Evolutionary conservation across 371 early-diverging fungal species (phyloP).

Genomic region (Rhizomucor miehei): DNA sequence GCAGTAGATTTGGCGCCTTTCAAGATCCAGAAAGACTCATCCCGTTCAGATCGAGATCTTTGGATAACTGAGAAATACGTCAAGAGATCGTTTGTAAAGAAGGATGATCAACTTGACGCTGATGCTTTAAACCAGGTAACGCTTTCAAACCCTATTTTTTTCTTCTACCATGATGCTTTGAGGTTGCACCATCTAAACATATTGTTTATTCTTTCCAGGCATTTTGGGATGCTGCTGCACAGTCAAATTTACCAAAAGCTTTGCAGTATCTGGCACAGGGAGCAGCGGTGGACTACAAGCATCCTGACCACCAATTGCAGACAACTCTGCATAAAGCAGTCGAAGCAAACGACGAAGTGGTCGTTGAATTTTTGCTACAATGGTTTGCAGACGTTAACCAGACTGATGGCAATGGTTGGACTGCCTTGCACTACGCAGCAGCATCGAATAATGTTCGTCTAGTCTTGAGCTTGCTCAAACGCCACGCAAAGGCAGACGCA

Average conservation of each 20-base stretch:
- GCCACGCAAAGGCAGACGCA: conserved; percentile 67
- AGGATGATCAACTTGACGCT: no score
- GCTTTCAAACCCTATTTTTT: no score
- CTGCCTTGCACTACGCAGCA: conserved; percentile 78
- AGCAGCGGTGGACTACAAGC: conserved; percentile 70
- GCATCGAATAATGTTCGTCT: conserved; percentile 63
- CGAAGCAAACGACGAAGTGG: conserved; percentile 50
- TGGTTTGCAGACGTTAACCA: conserved; percentile 68
- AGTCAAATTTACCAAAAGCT: conserved; percentile 56
- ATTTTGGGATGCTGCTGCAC: conserved; percentile 58
- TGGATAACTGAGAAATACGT: conserved; percentile 79
- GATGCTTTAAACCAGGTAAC: conserved; percentile 15
- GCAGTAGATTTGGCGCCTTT: conserved; percentile 37
- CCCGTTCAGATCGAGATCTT: conserved; percentile 56
- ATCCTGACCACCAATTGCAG: conserved; percentile 46
- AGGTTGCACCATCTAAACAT: no score
- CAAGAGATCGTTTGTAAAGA: conserved; percentile 55
- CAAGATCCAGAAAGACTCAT: conserved; percentile 25
- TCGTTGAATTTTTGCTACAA: conserved; percentile 68
- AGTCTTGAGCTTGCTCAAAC: conserved; percentile 62
- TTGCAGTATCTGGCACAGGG: conserved; percentile 67
- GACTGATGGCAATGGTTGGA: conserved; percentile 63
- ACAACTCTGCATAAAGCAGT: conserved; percentile 68
- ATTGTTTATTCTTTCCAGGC: no score
- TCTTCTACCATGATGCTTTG: no score